A percentile compares a stretch with the other conserved stretches of the same genome.
Evolutionary conservation across 306 rosid species (phyloP).

Genomic region (Quillaja saponaria): DNA sequence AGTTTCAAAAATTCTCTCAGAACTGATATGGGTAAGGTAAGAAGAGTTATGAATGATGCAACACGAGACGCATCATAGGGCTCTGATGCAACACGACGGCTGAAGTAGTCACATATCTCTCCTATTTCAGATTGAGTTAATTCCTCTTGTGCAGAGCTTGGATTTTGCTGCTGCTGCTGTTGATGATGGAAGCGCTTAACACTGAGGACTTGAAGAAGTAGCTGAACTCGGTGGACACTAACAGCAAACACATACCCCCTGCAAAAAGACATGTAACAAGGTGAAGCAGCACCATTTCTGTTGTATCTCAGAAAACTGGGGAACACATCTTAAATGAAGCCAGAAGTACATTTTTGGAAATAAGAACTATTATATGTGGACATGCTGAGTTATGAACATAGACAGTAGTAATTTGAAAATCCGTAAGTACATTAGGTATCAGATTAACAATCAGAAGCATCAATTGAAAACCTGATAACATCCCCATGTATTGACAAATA

Average conservation of each 20-base stretch:
- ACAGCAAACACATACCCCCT: conserved; percentile 99
- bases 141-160: conserved; percentile 80
- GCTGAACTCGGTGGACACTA: conserved; percentile 97
- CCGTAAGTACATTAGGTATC: no score
- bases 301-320: no score
- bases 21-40: conserved; percentile 90
- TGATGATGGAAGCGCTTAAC: conserved; percentile 98
- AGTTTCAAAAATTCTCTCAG: conserved; percentile 91
- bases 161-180: conserved; percentile 82
- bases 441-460: no score
- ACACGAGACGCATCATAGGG: conserved; percentile 99
- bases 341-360: no score
- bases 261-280: conserved; percentile 42
- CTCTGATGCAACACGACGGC: conserved; percentile 99
- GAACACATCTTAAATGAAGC: no score
- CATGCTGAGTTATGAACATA: no score
- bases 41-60: conserved; percentile 97
- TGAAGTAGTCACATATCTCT: conserved; percentile 96
- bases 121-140: conserved; percentile 79
- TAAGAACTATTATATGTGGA: no score
- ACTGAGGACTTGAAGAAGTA: conserved; percentile 97
- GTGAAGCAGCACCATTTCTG: not conserved
- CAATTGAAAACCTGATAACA: no score
- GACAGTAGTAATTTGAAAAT: no score
- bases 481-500: no score